Percentiles rank a stretch among this genome's conserved stretches.
These are phyloP conservation scores for Pyrenophora teres DNA, from an alignment of 2,329 filamentous ascomycete species.

Conservation along the genomic window DNA sequence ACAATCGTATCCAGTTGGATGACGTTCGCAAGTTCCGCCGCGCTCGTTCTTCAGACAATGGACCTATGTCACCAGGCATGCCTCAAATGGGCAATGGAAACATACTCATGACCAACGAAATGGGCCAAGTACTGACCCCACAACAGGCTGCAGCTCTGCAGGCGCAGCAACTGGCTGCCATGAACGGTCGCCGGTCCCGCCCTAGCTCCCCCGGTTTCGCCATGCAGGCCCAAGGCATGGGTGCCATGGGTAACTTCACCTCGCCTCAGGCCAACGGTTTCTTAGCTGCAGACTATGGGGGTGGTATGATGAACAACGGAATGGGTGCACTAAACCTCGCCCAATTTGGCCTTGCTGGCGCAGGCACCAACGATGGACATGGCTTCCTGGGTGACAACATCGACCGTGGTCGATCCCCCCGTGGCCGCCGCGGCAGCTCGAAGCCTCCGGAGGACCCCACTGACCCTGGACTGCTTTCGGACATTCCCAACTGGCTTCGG, in stretches of 20 bases:
- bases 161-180: constrained; percentile 79
- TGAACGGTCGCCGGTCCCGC: constrained; percentile 82
- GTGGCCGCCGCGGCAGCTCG: constrained; percentile 88
- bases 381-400: constrained; percentile 94
- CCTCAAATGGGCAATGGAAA: constrained; percentile 69
- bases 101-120: constrained; percentile 92
- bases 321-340: constrained; percentile 73
- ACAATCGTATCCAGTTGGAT: constrained; percentile 95
- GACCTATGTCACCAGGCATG: constrained; percentile 68
- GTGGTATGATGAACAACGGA: constrained; percentile 70
- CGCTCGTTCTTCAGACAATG: constrained; percentile 82
- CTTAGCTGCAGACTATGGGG: constrained; percentile 81
- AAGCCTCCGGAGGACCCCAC: constrained; percentile 98
- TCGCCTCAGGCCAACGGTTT: constrained; percentile 96
- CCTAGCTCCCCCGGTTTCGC: constrained; percentile 88
- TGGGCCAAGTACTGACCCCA: constrained; percentile 79
- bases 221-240: constrained; percentile 67
- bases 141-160: constrained; percentile 58
- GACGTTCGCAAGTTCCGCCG: constrained; percentile 96
- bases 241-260: constrained; percentile 69
- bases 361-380: constrained; percentile 61
- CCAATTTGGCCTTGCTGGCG: constrained; percentile 62
- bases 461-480: constrained; percentile 84
- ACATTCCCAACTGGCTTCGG: constrained; percentile 94
- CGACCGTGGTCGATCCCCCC: constrained; percentile 84